Percentiles rank a stretch among this genome's conserved stretches.
Conservation (phyloP, 805 yeast genomes). For the Metschnikowia orientalis region DNA sequence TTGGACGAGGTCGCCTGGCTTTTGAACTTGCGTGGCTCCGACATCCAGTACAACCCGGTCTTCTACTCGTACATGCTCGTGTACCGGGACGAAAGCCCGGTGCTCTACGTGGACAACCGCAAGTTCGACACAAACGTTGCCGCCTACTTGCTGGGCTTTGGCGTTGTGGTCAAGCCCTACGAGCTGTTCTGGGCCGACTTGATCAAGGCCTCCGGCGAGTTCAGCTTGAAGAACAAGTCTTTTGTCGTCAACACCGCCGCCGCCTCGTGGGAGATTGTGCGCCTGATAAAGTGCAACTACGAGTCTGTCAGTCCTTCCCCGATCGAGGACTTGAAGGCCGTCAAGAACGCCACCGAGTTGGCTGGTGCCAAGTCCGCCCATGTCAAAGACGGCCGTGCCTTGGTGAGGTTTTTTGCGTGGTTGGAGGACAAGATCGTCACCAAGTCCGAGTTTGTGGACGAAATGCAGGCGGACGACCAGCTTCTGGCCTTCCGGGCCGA, state of each 20-base stretch:
- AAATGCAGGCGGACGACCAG: constrained; percentile 56
- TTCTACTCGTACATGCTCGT: constrained; percentile 42
- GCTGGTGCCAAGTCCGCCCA: constrained; percentile 50
- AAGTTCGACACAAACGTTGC: constrained; percentile 34
- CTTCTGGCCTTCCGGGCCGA: constrained; percentile 32
- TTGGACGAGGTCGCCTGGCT: constrained; percentile 54
- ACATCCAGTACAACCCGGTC: constrained; percentile 53
- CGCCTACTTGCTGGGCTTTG: constrained; percentile 22
- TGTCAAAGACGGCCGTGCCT: constrained; percentile 55
- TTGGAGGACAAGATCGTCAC: constrained; percentile 48
- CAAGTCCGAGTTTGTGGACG: constrained; percentile 44
- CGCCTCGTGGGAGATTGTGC: constrained; percentile 39
- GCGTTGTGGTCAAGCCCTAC: constrained; percentile 37
- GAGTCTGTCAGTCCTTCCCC: constrained; percentile 31
- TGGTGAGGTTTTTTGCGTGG: constrained; percentile 54
- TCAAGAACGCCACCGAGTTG: constrained; percentile 48
- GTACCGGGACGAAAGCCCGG: constrained; percentile 26
- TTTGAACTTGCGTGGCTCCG: constrained; percentile 49
- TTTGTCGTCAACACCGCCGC: constrained; percentile 27
- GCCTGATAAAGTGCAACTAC: constrained; percentile 30
- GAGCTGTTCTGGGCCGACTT: constrained; percentile 44
- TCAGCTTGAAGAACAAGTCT: constrained; percentile 25
- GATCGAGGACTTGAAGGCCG: constrained; percentile 47
- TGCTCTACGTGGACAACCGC: constrained; percentile 40
- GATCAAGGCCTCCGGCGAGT: constrained; percentile 34